Base-by-base conservation (phyloP, 2,329 filamentous ascomycete genomes). In the Ilyonectria destructans region DNA sequence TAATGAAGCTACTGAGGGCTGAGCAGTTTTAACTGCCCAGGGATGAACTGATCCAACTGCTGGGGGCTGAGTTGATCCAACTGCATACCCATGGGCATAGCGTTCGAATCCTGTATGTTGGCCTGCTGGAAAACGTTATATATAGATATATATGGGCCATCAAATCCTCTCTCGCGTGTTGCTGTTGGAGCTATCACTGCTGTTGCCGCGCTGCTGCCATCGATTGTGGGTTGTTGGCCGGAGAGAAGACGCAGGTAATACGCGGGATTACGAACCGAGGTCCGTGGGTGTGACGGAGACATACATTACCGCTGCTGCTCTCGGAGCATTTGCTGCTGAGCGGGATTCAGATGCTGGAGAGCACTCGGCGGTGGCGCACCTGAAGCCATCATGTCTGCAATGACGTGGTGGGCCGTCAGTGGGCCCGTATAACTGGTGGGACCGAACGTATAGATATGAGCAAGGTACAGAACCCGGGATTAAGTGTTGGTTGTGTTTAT, bases 301-400 rank as follows among this genome's bases (percentile, higher is more conserved):
- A 49, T 77, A 82, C 80, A 82, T 70, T 82, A 78, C 17, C 74
- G 74, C 46, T 87, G 84, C 52, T 85, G 84, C 69, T 89, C 87
- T 63, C 88, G 89, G 68, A 90, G 86, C 78, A 90, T 82, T 71
- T 89, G 88, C 67, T 84, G 83, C 75, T 87, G 86, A 59, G 83
- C 85, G 48, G 92, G 91, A 77, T 86, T 93, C 61, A 95, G 80
- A 77, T 95, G 93, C 77, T 92, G 90, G 75, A 95, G 82, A 19
- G 91, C 91, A 69, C 91, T 89, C 33, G 91, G 91, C 70, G 92
- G 92, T 93, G 65, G 88, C 91, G 71, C 84, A 88, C 92, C 95
- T 94, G 86, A 95, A 88, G 64, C 90, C 89, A 75, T 26, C 26
- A 26, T 26, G 26, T 26, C 5, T 26, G 5, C 26, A 26, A 26